Base-by-base conservation (phyloP, 805 yeast species). In the Candida odintsovae region DNA sequence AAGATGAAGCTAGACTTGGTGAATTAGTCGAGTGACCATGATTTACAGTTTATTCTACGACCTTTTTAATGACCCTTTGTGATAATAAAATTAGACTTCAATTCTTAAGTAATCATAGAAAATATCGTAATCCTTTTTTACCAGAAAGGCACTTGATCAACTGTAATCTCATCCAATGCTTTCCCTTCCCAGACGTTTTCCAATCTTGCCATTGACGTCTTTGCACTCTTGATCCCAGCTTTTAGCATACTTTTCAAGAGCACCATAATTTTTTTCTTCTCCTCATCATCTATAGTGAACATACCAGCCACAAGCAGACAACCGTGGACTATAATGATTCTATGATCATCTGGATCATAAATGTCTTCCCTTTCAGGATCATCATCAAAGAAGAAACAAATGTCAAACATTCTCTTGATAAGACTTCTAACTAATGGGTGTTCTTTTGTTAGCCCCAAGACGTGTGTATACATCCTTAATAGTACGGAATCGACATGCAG, bases 1-100 rank as follows among this genome's bases (percentile, higher is more conserved):
- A 65, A 43, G 77, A 72, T 43, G 64, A 63, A 23, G 63, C 70
- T 7, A 65, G 73, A 51, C 38, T 54, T 11, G 67, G 67, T 16
- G 75, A 71, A 40, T 45, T 66, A 22, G 52, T 52, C 8, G 63
- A 53, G 23, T 57, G 25, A 45, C 26, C 39, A 28, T 3, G 31
- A 13, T 28, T 28, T 11, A 3, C 7, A 13, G 6, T 3, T 8
- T 13, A 28, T 28, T 7, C 36, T 33, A 33, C 36, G 36, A 33
- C 36, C 36, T 16, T n/a, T 28, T 33, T 33, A 33, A 33, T 33
- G 36, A 33, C 36, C 20, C 18, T 13, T 33, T 33, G 36, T 33
- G 36, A 33, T 33, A 33, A 16, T 16, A 18, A 33, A 13, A 33
- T 10, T 13, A 13, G 13, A 33, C 36, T 16, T 33, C 20, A 33